Conservation (phyloP, 116 monocot species). For the Posidonia oceanica region DNA sequence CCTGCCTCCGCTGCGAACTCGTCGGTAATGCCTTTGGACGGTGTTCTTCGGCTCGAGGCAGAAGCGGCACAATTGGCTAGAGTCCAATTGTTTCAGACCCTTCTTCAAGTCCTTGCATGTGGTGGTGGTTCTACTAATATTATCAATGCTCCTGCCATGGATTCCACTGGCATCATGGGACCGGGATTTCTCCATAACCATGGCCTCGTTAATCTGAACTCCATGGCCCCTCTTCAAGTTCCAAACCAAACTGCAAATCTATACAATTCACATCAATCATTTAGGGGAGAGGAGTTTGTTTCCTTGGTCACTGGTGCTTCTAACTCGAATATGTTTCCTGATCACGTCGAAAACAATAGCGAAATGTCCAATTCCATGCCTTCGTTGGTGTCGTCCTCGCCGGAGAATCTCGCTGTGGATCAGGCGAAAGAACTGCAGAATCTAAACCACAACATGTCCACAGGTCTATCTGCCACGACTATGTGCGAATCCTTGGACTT, state of each 20-base stretch:
- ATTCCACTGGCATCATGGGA: neutral
- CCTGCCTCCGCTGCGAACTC: conserved; percentile 10
- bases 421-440: neutral
- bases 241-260: neutral
- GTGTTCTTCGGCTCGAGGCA: conserved; percentile 11
- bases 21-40: neutral
- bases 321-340: neutral
- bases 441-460: neutral
- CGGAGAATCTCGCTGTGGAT: neutral
- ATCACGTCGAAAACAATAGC: neutral
- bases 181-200: neutral
- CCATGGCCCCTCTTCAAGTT: neutral
- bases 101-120: conserved; percentile 14
- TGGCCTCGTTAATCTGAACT: neutral
- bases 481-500: neutral
- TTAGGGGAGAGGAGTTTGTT: neutral
- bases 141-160: neutral
- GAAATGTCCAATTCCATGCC: conserved; percentile 3
- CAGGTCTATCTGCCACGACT: neutral
- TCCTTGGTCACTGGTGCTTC: neutral
- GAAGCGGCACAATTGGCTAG: conserved; percentile 28
- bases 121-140: neutral
- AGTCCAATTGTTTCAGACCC: conserved; percentile 19
- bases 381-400: neutral
- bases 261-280: neutral